Evolutionary conservation across 495 filamentous ascomycete species (phyloP).

Genomic region (Hypoxylon fragiforme): DNA sequence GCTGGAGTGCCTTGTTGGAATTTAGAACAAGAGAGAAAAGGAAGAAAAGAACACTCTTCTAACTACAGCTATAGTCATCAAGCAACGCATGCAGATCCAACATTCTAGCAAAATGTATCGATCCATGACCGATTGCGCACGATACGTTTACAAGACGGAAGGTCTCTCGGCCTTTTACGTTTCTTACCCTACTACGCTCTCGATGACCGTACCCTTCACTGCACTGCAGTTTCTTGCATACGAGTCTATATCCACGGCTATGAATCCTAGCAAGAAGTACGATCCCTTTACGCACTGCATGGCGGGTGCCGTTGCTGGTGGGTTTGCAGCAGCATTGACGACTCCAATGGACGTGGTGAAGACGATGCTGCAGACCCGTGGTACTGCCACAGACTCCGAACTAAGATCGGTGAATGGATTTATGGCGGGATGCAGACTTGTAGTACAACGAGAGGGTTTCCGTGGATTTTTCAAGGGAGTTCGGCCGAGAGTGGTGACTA

Average conservation of each 20-base stretch:
- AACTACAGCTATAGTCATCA: conserved; percentile 71
- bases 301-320: conserved; percentile 89
- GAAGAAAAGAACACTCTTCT: conserved; percentile 19
- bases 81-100: conserved; percentile 98
- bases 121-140: conserved; percentile 81
- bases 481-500: conserved; percentile 87
- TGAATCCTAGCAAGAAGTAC: conserved; percentile 83
- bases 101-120: conserved; percentile 83
- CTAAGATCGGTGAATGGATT: conserved; percentile 85
- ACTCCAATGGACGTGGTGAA: conserved; percentile 98
- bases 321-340: conserved; percentile 88
- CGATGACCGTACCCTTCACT: conserved; percentile 98
- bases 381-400: conserved; percentile 76
- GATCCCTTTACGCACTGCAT: conserved; percentile 91
- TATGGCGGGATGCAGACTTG: conserved; percentile 75
- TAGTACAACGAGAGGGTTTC: conserved; percentile 82
- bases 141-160: conserved; percentile 81
- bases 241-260: conserved; percentile 89
- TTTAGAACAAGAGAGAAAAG: no score
- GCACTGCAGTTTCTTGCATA: conserved; percentile 96
- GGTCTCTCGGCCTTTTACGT: conserved; percentile 94
- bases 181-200: conserved; percentile 96
- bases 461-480: conserved; percentile 90
- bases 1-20: neutral
- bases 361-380: conserved; percentile 92